Evolutionary conservation across 2,329 filamentous ascomycete genomes (phyloP).

Genomic region (Sporothrix inflata): DNA sequence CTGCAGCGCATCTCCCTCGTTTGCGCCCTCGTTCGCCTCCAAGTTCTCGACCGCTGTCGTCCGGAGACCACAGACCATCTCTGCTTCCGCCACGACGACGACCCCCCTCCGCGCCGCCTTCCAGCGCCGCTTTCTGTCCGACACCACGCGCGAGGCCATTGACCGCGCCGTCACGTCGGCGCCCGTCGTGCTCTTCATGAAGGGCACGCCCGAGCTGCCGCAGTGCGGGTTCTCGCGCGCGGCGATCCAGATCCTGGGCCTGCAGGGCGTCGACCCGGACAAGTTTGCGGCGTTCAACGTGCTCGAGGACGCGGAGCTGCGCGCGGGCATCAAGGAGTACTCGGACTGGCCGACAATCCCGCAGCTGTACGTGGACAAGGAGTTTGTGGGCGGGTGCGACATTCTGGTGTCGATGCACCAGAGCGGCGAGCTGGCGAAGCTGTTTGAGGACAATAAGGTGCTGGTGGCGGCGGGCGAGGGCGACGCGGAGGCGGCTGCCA

Average conservation of each 20-base stretch:
- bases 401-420: constrained; percentile 97
- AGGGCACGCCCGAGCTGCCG: constrained; percentile 79
- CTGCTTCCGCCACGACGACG: not conserved
- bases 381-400: constrained; percentile 97
- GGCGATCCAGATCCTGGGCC: constrained; percentile 88
- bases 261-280: constrained; percentile 91
- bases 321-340: constrained; percentile 96
- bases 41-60: constrained; percentile 16
- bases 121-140: constrained; percentile 58
- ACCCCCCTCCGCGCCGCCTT: not conserved
- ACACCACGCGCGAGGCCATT: constrained; percentile 79
- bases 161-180: constrained; percentile 86
- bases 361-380: constrained; percentile 91
- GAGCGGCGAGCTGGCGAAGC: constrained; percentile 87
- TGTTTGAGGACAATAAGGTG: constrained; percentile 91
- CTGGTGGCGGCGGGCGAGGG: constrained; percentile 62
- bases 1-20: not conserved
- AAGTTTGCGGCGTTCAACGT: constrained; percentile 99
- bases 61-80: not conserved
- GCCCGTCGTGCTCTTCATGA: constrained; percentile 95
- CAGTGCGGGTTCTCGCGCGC: constrained; percentile 91
- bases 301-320: constrained; percentile 84
- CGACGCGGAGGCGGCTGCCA: constrained; percentile 40
- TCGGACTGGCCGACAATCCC: constrained; percentile 99
- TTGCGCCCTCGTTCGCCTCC: not conserved